Conservation (phyloP, 2,329 filamentous ascomycete species). For the Colletotrichum falcatum region DNA sequence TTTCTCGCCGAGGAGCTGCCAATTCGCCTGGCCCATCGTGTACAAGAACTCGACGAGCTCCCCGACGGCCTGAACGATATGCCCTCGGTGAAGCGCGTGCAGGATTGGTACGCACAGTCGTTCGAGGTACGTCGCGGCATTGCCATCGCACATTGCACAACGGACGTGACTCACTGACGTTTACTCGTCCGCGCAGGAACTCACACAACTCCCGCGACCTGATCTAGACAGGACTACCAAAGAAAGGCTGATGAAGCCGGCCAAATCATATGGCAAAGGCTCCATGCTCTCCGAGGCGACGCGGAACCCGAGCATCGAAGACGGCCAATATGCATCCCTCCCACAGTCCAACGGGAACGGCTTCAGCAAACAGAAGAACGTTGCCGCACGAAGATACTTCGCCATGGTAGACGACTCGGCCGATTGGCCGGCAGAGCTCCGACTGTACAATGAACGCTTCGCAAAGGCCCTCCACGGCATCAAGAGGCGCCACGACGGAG, state of each 20-base stretch:
- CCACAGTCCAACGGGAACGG: slow-evolving; percentile 59
- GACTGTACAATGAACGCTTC: slow-evolving; percentile 94
- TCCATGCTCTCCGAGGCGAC: slow-evolving; percentile 85
- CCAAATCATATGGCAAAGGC: slow-evolving; percentile 65
- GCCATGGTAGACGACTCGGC: slow-evolving; percentile 88
- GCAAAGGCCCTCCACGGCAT: slow-evolving; percentile 90
- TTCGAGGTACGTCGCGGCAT: slow-evolving; percentile 81
- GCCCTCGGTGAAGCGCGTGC: slow-evolving; percentile 94
- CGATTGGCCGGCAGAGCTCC: slow-evolving; percentile 93
- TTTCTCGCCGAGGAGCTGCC: slow-evolving; percentile 98
- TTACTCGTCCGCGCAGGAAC: slow-evolving; percentile 72
- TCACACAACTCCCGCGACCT: slow-evolving; percentile 86
- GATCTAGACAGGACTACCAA: slow-evolving; percentile 80
- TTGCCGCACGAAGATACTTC: slow-evolving; percentile 81
- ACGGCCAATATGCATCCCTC: slow-evolving; percentile 78
- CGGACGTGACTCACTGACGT: slow-evolving; percentile 34
- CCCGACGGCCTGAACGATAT: slow-evolving; percentile 98
- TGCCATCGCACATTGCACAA: slow-evolving; percentile 22
- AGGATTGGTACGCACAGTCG: slow-evolving; percentile 99
- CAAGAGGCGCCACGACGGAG: slow-evolving; percentile 94
- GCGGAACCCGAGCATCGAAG: slow-evolving; percentile 87
- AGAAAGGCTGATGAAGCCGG: slow-evolving; percentile 80
- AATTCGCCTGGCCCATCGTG: slow-evolving; percentile 94
- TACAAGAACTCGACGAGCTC: slow-evolving; percentile 91
- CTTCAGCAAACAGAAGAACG: slow-evolving; percentile 61